Evolutionary conservation across 768 basidiomycete species (phyloP).

Genomic region (Mycena olivaceomarginata): DNA sequence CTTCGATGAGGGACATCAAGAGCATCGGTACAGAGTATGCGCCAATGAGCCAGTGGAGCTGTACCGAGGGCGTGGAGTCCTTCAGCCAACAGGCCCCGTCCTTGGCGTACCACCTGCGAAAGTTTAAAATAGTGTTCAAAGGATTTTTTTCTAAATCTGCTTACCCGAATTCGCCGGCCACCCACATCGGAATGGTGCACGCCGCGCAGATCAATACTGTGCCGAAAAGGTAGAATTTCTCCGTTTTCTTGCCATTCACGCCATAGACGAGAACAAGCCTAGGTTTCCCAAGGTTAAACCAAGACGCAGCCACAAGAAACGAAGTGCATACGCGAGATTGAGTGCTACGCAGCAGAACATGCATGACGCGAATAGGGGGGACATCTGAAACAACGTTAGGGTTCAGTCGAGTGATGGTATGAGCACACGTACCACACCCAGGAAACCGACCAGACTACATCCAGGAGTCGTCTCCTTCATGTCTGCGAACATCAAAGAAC

Average conservation of each 20-base stretch:
- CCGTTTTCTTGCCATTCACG: background rate
- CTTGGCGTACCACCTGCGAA: background rate
- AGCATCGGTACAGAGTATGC: background rate
- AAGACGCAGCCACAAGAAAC: background rate
- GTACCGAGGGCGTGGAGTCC: background rate
- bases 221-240: background rate
- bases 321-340: constrained; percentile 25
- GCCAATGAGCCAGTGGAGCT: constrained; percentile 3
- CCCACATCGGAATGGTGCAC: background rate
- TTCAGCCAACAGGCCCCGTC: background rate
- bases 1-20: background rate
- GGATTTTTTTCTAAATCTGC: background rate
- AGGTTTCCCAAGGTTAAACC: too few relatives aligned
- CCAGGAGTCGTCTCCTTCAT: background rate
- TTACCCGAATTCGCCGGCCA: background rate
- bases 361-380: constrained; percentile 47
- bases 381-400: constrained; percentile 33
- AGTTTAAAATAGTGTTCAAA: background rate
- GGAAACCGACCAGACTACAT: constrained; percentile 23
- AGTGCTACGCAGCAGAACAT: constrained; percentile 51
- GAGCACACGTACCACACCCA: constrained; percentile 35
- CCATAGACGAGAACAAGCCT: background rate
- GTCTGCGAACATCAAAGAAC: background rate
- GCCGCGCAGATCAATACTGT: background rate
- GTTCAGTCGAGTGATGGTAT: background rate